Conservation (phyloP, 192 early-diverging fungal species). For the Entomortierella parvispora region DNA sequence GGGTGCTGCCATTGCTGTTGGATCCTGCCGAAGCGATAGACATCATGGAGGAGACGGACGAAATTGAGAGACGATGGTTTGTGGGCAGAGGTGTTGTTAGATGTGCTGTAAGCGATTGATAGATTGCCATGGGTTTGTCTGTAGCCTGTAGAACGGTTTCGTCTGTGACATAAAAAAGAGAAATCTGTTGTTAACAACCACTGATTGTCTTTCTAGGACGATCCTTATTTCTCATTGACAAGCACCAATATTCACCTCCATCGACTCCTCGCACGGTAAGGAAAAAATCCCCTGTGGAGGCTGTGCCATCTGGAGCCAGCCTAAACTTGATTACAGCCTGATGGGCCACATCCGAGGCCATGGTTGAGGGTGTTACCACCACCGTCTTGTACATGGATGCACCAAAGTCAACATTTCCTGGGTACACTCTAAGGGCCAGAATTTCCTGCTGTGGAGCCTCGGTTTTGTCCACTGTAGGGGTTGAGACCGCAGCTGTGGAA, state of each 20-base stretch:
- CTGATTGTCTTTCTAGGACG: no score
- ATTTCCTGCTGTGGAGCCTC: slow-evolving; percentile 43
- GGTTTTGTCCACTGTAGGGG: slow-evolving; percentile 18
- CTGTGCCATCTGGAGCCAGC: slow-evolving; percentile 58
- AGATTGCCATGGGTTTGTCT: slow-evolving; percentile 67
- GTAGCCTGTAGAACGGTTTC: slow-evolving; percentile 58
- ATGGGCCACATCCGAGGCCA: slow-evolving; percentile 59
- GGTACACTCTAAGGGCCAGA: slow-evolving; percentile 61
- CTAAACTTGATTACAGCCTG: slow-evolving; percentile 64
- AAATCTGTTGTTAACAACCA: background rate
- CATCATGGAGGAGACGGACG: slow-evolving; percentile 57
- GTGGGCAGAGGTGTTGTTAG: slow-evolving; percentile 62
- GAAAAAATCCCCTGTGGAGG: slow-evolving; percentile 58
- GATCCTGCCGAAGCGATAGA: slow-evolving; percentile 35
- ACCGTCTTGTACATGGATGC: slow-evolving; percentile 65
- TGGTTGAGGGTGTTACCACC: slow-evolving; percentile 56
- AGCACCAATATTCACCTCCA: slow-evolving; percentile 51
- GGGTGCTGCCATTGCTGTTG: background rate
- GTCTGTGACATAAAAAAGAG: slow-evolving; percentile 37
- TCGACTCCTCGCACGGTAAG: slow-evolving; percentile 63
- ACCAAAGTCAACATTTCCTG: slow-evolving; percentile 66
- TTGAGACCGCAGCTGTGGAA: background rate
- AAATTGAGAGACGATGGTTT: slow-evolving; percentile 53
- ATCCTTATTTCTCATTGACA: no score
- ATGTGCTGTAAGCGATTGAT: slow-evolving; percentile 60